Evolutionary conservation across 176 grass and related monocot genomes (phyloP).

Genomic region (Tillandsia leiboldiana): DNA sequence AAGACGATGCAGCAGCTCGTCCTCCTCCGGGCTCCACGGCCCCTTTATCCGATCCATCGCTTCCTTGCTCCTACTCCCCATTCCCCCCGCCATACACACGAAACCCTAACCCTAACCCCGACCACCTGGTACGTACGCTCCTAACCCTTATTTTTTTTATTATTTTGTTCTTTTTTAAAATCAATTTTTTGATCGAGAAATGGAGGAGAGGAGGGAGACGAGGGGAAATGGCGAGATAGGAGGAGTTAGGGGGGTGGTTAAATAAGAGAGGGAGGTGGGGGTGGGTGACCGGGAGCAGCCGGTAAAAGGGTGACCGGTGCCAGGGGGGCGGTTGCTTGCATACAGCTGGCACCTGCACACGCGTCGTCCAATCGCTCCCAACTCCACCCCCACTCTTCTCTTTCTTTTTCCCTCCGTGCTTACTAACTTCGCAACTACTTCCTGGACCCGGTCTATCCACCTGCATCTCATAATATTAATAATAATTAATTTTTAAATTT

Average conservation of each 20-base stretch:
- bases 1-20: conserved; percentile 66
- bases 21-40: conserved; percentile 93
- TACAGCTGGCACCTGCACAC: conserved; percentile 39
- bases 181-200: not conserved
- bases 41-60: conserved; percentile 77
- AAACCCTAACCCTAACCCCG: not conserved
- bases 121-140: not conserved
- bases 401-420: not conserved
- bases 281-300: conserved; percentile 15
- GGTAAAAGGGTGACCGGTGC: not conserved
- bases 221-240: not conserved
- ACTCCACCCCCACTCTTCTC: not conserved
- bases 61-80: conserved; percentile 5
- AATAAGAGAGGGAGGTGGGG: conserved; percentile 1
- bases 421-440: not conserved
- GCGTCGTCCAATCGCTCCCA: conserved; percentile 13
- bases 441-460: not conserved
- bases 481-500: too few relatives aligned
- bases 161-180: not conserved
- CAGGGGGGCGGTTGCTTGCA: conserved; percentile 28
- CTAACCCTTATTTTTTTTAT: not conserved
- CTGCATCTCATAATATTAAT: too few relatives aligned
- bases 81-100: not conserved
- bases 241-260: not conserved
- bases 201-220: not conserved